A percentile compares a stretch with the other conserved stretches of the same genome.
Conservation (phyloP, 2,329 filamentous ascomycete species). For the Plenodomus lindquistii region DNA sequence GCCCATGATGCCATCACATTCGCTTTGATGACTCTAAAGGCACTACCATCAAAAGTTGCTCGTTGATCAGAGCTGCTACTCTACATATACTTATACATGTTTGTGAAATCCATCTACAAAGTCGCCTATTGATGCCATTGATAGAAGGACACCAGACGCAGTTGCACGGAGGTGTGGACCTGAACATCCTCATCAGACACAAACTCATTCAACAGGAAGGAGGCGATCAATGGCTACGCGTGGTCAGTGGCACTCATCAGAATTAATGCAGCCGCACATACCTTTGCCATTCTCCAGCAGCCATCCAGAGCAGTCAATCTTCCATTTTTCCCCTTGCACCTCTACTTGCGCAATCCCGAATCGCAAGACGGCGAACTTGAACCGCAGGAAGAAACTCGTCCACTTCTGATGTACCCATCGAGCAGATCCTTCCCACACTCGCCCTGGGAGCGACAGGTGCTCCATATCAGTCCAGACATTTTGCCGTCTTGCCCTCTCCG, state of each 20-base stretch:
- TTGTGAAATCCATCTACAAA: not conserved
- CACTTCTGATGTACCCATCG: constrained; percentile 42
- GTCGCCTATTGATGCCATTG: not conserved
- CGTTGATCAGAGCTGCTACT: not conserved
- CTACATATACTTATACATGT: not conserved
- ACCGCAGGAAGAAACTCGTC: constrained; percentile 41
- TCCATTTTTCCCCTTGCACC: constrained; percentile 40
- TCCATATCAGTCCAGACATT: constrained; percentile 32
- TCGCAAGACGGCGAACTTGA: constrained; percentile 40
- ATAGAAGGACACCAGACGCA: not conserved
- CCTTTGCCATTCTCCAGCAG: constrained; percentile 41
- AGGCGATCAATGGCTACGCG: not conserved
- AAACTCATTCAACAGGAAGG: not conserved
- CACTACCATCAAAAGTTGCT: not conserved
- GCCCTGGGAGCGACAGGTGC: constrained; percentile 23
- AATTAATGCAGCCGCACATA: constrained; percentile 15
- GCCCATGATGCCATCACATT: not conserved
- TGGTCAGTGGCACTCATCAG: not conserved
- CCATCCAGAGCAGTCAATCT: constrained; percentile 41
- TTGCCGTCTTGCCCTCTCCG: constrained; percentile 32
- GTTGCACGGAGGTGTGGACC: not conserved
- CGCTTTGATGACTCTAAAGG: not conserved
- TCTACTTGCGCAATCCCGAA: constrained; percentile 38
- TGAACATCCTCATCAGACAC: not conserved
- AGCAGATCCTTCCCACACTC: constrained; percentile 32